Evolutionary conservation across 176 grass and related monocot species (phyloP).

Genomic region (Lolium perenne): DNA sequence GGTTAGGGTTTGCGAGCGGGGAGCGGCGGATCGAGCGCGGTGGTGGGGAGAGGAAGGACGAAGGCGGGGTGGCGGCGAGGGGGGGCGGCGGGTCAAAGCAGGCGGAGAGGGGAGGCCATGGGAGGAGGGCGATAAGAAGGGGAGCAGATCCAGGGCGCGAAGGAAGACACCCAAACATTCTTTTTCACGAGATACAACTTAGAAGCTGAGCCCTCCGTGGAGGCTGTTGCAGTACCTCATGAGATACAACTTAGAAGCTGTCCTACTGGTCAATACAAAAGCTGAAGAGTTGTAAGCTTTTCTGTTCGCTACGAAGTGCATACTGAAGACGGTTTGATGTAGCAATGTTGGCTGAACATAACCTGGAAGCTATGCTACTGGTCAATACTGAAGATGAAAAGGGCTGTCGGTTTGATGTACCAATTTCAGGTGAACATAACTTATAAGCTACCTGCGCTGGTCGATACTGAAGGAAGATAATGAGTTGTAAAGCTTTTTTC

Average conservation of each 20-base stretch:
- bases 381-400: neutral
- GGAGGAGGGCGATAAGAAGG: neutral
- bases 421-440: neutral
- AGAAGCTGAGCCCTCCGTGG: slow-evolving; percentile 66
- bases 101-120: slow-evolving; percentile 22
- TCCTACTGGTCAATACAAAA: neutral
- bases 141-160: neutral
- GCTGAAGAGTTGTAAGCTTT: too few species aligned
- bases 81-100: slow-evolving; percentile 41
- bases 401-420: neutral
- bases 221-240: slow-evolving; percentile 69
- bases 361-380: slow-evolving; percentile 9
- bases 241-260: slow-evolving; percentile 29
- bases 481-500: neutral
- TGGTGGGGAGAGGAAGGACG: neutral
- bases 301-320: neutral
- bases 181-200: too few species aligned
- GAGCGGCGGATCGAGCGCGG: neutral
- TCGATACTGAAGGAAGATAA: neutral
- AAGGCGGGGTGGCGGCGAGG: too few species aligned
- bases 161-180: neutral
- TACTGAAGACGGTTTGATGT: neutral
- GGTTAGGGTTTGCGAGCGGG: slow-evolving; percentile 36
- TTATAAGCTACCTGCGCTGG: neutral
- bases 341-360: neutral